Base-by-base conservation (phyloP, 2,329 filamentous ascomycete species). In the Pseudonectria buxi region DNA sequence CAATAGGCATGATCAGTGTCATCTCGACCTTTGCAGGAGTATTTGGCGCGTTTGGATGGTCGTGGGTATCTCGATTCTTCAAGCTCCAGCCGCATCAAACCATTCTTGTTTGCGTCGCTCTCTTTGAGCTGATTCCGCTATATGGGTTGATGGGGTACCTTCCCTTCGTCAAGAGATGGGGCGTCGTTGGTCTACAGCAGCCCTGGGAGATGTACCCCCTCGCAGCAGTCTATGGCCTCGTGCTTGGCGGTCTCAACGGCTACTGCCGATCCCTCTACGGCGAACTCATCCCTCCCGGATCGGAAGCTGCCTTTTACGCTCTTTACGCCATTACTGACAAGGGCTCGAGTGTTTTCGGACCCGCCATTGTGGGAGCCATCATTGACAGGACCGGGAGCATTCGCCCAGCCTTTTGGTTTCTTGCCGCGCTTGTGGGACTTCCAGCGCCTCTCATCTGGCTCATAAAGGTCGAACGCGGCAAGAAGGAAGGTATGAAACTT, bases 301-400 rank as follows among this genome's bases (percentile, higher is more conserved):
- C 84, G 22, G 92, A 98, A 62, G 89, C 92, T 0, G 89, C 90
- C 0, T 98, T 98, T 56, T 98, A 94, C 57, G 89, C 90, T 0
- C 70, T 98, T 2, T 98, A 96, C 56, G 92, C 92, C 25, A 95
- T 96, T 45, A 96, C 92, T 2, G 92, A 98, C 59, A 98, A 98
- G 61, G 89, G 90, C 1, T 92, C 85, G 14, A 94, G 86, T 55
- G 72, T 96, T 3, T 95, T 98, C 59, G 92, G 92, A 0, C 92
- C 92, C 0, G 84, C 87, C 1, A 90, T 98, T 55, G 92, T 98
- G 1, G 92, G 89, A 2, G 78, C 81, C 10, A 95, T 98, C 46
- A 95, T 92, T 10, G 89, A 96, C 61, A 76, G 69, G 33, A 83
- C 82, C 18, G 85, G 85, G 5, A 81, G 85, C 48, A 90, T 92